Evolutionary conservation across 139 green algal genomes (phyloP).

Genomic region (Diplosphaera chodatii): DNA sequence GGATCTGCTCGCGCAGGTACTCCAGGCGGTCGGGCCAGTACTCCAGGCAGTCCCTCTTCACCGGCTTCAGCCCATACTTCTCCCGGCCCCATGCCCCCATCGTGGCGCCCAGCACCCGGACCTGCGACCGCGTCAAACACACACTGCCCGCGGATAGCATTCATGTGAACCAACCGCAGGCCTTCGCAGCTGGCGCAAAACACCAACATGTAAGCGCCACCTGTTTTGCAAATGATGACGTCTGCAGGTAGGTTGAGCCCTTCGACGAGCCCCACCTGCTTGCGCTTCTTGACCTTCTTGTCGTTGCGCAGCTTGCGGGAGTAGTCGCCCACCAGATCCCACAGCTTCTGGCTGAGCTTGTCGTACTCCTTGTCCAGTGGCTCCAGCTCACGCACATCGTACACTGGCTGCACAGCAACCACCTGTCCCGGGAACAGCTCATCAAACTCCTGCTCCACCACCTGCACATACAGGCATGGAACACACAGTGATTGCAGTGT

Average conservation of each 20-base stretch:
- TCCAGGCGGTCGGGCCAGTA: slow-evolving; percentile 42
- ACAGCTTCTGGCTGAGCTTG: slow-evolving; percentile 11
- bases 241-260: too few relatives aligned
- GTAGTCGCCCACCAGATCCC: slow-evolving; percentile 45
- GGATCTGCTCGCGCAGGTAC: slow-evolving; percentile 34
- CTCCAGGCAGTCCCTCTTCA: slow-evolving; percentile 44
- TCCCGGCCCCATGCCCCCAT: slow-evolving; percentile 47
- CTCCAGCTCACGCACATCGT: slow-evolving; percentile 31
- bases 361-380: slow-evolving; percentile 30
- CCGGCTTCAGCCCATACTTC: slow-evolving; percentile 44
- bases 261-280: slow-evolving; percentile 26
- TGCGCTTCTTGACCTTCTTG: slow-evolving; percentile 29
- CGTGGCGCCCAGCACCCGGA: slow-evolving; percentile 33
- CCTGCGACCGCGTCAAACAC: too few relatives aligned
- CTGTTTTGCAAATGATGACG: too few relatives aligned
- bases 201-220: too few relatives aligned
- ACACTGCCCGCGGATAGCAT: too few relatives aligned
- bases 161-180: too few relatives aligned
- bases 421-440: slow-evolving; percentile 13
- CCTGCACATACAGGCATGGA: not conserved
- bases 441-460: slow-evolving; percentile 13
- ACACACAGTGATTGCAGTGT: too few relatives aligned
- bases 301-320: slow-evolving; percentile 18
- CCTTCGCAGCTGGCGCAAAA: too few relatives aligned
- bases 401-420: slow-evolving; percentile 28